Base-by-base conservation (phyloP, 2,329 filamentous ascomycete species). In the Paecilomyces formosus region DNA sequence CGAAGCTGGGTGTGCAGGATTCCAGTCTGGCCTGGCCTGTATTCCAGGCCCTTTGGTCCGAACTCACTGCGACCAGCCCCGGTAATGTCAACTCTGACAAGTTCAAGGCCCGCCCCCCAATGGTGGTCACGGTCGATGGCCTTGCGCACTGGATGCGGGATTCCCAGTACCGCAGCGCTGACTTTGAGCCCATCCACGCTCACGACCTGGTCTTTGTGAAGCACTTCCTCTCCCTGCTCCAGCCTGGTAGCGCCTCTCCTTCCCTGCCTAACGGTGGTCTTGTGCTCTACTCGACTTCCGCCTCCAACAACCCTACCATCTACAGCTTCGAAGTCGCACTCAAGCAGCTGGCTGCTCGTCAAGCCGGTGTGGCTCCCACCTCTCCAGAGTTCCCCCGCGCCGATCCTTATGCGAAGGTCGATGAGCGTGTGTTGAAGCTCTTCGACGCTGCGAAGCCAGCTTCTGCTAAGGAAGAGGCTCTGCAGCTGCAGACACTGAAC, bases 201-300 rank as follows among this genome's bases (percentile, higher is more conserved):
- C 90, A 96, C 75, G 89, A 97, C 68, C 82, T 99, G 30, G 80
- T 84, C 24, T 80, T 97, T 22, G 80, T 96, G 56, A 82, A 85
- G 58, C 83, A 89, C 64, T 96, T 96, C 74, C 74, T 88, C 60
- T 85, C 88, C 55, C 83, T 88, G 58, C 81, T 97, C 28, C 67
- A 70, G 61, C 67, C 68, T 0, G 66, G 69, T 12, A 35, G 54
- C 7, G 76, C 80, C 26, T 64, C 70, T 26, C 61, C 66, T 5
- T 59, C 72, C 0, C 73, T 87, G 35, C 76, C 83, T 55, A 93
- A 93, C 71, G 93, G 93, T 62, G 92, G 91, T 59, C 84, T 89
- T 60, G 75, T 96, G 58, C 76, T 97, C 39, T 92, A 85, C 60
- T 84, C 90, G 61, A 90, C 86, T 24, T 88, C 86, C 15, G 82